Conservation (phyloP, 2,329 filamentous ascomycete genomes). For the Pleurostoma richardsiae region DNA sequence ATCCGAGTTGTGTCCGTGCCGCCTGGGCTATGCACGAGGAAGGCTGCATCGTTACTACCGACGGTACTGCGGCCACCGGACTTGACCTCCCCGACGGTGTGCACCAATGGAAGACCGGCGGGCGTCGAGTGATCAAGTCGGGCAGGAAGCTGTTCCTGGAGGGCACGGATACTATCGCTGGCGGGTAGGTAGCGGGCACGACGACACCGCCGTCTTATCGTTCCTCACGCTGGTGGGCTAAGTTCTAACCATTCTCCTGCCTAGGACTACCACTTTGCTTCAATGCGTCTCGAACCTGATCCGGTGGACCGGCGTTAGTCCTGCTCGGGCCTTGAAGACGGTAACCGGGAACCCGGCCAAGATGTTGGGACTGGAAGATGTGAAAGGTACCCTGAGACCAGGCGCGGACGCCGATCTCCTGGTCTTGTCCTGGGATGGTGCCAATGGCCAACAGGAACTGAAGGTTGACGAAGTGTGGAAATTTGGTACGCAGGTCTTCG, state of each 20-base stretch:
- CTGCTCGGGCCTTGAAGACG: conserved; percentile 45
- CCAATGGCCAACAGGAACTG: conserved; percentile 29
- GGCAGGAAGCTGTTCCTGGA: conserved; percentile 53
- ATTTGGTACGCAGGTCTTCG: conserved; percentile 34
- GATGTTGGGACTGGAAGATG: conserved; percentile 44
- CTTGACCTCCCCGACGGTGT: conserved; percentile 73
- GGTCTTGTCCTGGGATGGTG: conserved; percentile 33
- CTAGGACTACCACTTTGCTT: conserved; percentile 40
- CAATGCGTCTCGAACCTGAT: conserved; percentile 57
- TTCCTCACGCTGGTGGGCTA: not conserved
- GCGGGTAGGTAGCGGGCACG: conserved; percentile 1
- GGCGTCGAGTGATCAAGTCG: conserved; percentile 55
- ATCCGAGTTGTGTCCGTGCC: conserved; percentile 77
- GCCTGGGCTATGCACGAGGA: conserved; percentile 76
- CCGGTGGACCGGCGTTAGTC: conserved; percentile 44
- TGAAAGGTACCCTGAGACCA: conserved; percentile 38
- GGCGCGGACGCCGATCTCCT: conserved; percentile 40
- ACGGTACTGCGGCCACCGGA: conserved; percentile 67
- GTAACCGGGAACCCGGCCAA: conserved; percentile 54
- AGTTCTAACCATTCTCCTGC: not conserved
- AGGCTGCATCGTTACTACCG: conserved; percentile 78
- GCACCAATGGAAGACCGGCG: conserved; percentile 75
- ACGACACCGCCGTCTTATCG: not conserved
- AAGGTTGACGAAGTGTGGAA: conserved; percentile 50
- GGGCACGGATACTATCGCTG: conserved; percentile 8